These are phyloP conservation scores for Talaromyces borbonicus DNA, from an alignment of 495 filamentous ascomycete genomes.

Conservation along the genomic window DNA sequence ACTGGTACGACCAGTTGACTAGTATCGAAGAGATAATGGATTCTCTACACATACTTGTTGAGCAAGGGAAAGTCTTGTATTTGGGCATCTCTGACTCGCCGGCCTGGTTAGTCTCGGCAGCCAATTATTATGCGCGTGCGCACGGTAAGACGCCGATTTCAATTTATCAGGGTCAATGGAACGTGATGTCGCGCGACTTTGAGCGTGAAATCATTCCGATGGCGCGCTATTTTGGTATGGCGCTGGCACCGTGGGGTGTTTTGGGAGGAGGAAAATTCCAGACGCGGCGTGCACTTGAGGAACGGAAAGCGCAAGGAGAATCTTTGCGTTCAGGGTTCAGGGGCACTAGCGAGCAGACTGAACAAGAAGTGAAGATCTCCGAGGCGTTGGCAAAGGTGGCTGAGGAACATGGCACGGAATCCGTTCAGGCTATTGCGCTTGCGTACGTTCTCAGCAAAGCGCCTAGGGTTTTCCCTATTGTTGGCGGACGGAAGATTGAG, in stretches of 20 bases:
- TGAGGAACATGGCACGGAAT: conserved; percentile 32
- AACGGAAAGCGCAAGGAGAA: conserved; percentile 23
- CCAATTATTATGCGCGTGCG: conserved; percentile 50
- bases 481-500: conserved; percentile 56
- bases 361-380: conserved; percentile 32
- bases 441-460: conserved; percentile 68
- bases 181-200: conserved; percentile 39
- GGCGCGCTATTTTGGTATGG: conserved; percentile 47
- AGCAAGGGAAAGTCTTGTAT: conserved; percentile 51
- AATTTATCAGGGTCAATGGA: conserved; percentile 60
- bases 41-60: conserved; percentile 45
- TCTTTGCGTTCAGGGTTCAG: conserved; percentile 15
- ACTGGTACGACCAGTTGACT: conserved; percentile 50
- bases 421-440: conserved; percentile 50
- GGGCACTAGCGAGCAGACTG: conserved; percentile 16
- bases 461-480: conserved; percentile 67
- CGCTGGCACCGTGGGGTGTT: conserved; percentile 45
- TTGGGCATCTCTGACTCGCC: conserved; percentile 54
- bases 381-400: conserved; percentile 43
- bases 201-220: conserved; percentile 51
- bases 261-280: conserved; percentile 47
- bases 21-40: conserved; percentile 55
- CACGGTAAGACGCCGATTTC: conserved; percentile 52
- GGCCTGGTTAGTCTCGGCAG: conserved; percentile 51
- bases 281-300: conserved; percentile 21